These are phyloP conservation scores for Sclerotinia nivalis DNA, from an alignment of 2,329 filamentous ascomycete genomes.

Conservation along the genomic window DNA sequence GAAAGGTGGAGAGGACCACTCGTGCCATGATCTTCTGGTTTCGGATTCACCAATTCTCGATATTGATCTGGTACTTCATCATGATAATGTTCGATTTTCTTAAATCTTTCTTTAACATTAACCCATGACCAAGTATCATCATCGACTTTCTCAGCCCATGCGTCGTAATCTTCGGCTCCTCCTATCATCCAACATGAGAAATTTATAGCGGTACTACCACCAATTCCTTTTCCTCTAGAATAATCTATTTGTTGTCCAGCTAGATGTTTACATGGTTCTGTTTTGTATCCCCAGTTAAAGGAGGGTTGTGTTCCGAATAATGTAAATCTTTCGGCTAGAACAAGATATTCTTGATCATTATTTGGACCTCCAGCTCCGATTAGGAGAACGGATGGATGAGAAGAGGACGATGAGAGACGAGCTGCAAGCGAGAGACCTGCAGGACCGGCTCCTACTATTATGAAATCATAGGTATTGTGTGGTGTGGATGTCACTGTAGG, in stretches of 20 bases:
- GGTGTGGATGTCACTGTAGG: not conserved
- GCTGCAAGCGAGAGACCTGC: conserved; percentile 59
- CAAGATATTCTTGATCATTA: conserved; percentile 48
- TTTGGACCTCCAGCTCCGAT: conserved; percentile 59
- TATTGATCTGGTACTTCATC: conserved; percentile 43
- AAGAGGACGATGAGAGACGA: conserved; percentile 49
- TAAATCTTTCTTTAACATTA: conserved; percentile 52
- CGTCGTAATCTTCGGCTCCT: conserved; percentile 60
- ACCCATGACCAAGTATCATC: conserved; percentile 60
- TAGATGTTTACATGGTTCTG: conserved; percentile 34
- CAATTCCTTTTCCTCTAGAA: conserved; percentile 44
- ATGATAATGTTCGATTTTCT: conserved; percentile 56
- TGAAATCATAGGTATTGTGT: conserved; percentile 14
- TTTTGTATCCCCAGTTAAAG: conserved; percentile 38
- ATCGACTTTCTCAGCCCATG: conserved; percentile 57
- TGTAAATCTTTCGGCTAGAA: conserved; percentile 56
- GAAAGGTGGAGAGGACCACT: conserved; percentile 51
- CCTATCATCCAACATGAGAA: conserved; percentile 53
- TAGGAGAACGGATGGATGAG: conserved; percentile 56
- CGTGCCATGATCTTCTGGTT: conserved; percentile 50
- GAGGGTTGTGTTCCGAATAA: conserved; percentile 45
- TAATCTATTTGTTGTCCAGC: conserved; percentile 36
- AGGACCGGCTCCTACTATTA: conserved; percentile 52
- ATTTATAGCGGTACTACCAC: conserved; percentile 46
- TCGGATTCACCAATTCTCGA: conserved; percentile 50